phyloP scores from a whole-genome alignment of 371 early-diverging fungal species.

The Syncephalis plumigaleata region DNA sequence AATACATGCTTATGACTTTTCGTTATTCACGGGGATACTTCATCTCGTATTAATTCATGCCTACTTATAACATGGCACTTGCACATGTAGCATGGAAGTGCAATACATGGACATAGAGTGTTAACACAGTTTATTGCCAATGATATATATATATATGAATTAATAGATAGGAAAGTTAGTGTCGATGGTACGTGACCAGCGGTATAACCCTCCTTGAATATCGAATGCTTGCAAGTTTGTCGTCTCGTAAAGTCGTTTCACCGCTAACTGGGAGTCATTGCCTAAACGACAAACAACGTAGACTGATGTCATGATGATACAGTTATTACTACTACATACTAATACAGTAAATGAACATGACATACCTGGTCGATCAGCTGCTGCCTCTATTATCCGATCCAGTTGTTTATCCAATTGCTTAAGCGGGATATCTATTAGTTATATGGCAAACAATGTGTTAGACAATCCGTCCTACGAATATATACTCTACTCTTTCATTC shows the following conservation, averaged over 20 bases:
- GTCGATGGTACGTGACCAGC: conserved; percentile 67
- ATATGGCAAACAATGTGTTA: too few species aligned
- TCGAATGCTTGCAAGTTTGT: conserved; percentile 37
- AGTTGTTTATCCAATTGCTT: conserved; percentile 7
- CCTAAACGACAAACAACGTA: conserved; percentile 83
- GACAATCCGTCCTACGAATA: too few species aligned
- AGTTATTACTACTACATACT: background rate
- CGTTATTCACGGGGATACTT: too few species aligned
- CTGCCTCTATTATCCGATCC: conserved; percentile 1
- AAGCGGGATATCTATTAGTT: conserved; percentile 14
- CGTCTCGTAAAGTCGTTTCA: conserved; percentile 28
- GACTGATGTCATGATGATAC: conserved; percentile 34
- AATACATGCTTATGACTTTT: too few species aligned
- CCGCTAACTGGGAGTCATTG: conserved; percentile 81
- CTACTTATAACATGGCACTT: too few species aligned
- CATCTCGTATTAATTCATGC: too few species aligned
- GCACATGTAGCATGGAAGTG: too few species aligned
- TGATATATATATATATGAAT: background rate
- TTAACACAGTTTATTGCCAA: too few species aligned
- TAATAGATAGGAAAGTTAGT: conserved; percentile 69
- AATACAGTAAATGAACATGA: conserved; percentile 4
- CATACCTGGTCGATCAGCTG: conserved; percentile 17
- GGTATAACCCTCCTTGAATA: conserved; percentile 62
- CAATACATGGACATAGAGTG: too few species aligned
- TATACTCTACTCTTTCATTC: too few species aligned